These are phyloP conservation scores for Hypoxylon rickii DNA, from an alignment of 495 filamentous ascomycete genomes.

Conservation along the genomic window DNA sequence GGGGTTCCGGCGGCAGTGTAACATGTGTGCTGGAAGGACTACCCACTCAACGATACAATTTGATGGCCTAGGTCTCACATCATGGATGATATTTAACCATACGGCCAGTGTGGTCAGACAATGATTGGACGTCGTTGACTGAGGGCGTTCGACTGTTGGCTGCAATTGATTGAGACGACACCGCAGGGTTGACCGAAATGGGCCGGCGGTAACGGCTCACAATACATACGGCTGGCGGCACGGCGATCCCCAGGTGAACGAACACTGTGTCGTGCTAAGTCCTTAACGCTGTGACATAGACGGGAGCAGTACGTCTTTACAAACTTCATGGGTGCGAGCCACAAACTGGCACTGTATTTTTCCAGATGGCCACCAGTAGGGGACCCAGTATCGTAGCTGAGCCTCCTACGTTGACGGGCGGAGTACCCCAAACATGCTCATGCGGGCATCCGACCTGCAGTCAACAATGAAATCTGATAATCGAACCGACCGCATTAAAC, in stretches of 20 bases:
- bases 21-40: conserved; percentile 1
- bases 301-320: no score
- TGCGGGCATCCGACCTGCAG: conserved; percentile 3
- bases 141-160: background rate
- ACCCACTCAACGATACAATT: background rate
- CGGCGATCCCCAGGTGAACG: background rate
- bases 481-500: conserved; percentile 4
- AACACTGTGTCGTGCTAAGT: no score
- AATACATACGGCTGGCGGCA: background rate
- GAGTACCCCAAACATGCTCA: no score
- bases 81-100: conserved; percentile 4
- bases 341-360: no score
- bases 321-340: no score
- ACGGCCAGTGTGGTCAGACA: conserved; percentile 4
- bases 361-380: no score
- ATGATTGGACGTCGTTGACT: background rate
- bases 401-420: conserved; percentile 10
- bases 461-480: conserved; percentile 1
- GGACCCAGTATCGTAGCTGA: conserved; percentile 4
- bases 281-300: no score
- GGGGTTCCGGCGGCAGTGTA: background rate
- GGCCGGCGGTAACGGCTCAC: background rate
- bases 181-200: background rate
- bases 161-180: background rate
- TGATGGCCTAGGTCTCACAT: background rate